Base-by-base conservation (phyloP, 1,139 yeast genomes). In the Candida sp. region DNA sequence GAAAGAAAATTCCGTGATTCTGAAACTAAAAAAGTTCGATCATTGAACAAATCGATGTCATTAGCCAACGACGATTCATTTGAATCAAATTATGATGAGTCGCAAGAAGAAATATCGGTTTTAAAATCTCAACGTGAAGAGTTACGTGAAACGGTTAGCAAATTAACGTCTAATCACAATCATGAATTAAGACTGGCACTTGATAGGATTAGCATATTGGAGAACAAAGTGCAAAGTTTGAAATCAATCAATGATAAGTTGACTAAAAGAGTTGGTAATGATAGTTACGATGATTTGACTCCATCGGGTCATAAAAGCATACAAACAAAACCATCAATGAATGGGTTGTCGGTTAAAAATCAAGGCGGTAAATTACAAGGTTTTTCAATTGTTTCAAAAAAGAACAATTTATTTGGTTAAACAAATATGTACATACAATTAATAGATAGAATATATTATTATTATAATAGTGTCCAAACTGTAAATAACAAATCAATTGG, bases 81-180 rank as follows among this genome's bases (percentile, higher is more conserved):
- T 27, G 39, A 42, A 23, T 35, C 49, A 45, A 29, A 51, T 3
- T 49, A 49, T 35, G 61, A 58, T 34, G 51, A 61, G 56, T 40
- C 43, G 21, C 56, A 55, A 39, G 49, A 65, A n/a, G 73, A 70
- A 43, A 61, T 73, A 21, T 47, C 54, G 27, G 59, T 68, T 27
- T 61, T 80, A 46, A 77, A 72, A 47, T 60, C 61, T 19, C 88
- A 82, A 58, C 60, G 84, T 37, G 84, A 81, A 45, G 84, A 79
- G 43, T 66, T 82, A 40, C 66, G 87, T 25, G 84, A 80, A 42
- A 82, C 80, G 27, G 65, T 73, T 25, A 59, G 67, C 36, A 64
- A 68, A 47, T 56, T 74, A 44, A 67, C 71, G 11, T 49, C 63
- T 4, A 63, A 63, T 35, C 74, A 71, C 42, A 58, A 56, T 34